A percentile compares a stretch with the other conserved stretches of the same genome.
These are phyloP conservation scores for Umbelopsis sp. DNA, from an alignment of 192 early-diverging fungal genomes.

Conservation along the genomic window DNA sequence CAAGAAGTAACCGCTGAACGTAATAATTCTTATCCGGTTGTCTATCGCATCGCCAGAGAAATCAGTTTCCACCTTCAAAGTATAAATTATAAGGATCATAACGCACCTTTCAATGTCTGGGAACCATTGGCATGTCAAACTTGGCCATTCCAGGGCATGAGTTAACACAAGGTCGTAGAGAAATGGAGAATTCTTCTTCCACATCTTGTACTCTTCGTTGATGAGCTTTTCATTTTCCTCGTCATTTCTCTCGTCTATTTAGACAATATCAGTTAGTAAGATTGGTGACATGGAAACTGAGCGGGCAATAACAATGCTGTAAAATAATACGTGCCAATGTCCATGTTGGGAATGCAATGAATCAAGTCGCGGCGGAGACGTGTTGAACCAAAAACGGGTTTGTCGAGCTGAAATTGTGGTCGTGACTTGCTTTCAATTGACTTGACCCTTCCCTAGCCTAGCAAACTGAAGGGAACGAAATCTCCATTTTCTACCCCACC, in stretches of 20 bases:
- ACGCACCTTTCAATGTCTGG: slow-evolving; percentile 85
- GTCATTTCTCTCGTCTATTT: not conserved
- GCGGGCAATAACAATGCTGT: not conserved
- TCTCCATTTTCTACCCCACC: not conserved
- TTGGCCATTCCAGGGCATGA: slow-evolving; percentile 99
- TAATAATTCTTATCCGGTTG: slow-evolving; percentile 83
- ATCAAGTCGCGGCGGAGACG: slow-evolving; percentile 10
- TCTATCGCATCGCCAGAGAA: slow-evolving; percentile 41
- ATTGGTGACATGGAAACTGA: not conserved
- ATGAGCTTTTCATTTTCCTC: slow-evolving; percentile 78
- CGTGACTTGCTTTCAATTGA: not conserved
- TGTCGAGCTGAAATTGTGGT: no score
- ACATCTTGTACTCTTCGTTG: slow-evolving; percentile 98
- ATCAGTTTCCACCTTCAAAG: not conserved
- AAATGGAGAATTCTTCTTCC: slow-evolving; percentile 99
- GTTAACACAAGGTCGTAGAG: slow-evolving; percentile 97
- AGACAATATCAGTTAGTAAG: not conserved
- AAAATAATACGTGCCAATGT: not conserved
- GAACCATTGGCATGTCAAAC: slow-evolving; percentile 96
- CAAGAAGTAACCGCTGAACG: slow-evolving; percentile 86
- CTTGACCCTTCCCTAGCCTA: not conserved
- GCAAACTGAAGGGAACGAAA: not conserved
- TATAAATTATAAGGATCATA: not conserved
- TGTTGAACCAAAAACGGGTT: not conserved
- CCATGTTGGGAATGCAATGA: not conserved